phyloP scores from a whole-genome alignment of 2,329 filamentous ascomycete genomes.

The Cordyceps cateniannulata region DNA sequence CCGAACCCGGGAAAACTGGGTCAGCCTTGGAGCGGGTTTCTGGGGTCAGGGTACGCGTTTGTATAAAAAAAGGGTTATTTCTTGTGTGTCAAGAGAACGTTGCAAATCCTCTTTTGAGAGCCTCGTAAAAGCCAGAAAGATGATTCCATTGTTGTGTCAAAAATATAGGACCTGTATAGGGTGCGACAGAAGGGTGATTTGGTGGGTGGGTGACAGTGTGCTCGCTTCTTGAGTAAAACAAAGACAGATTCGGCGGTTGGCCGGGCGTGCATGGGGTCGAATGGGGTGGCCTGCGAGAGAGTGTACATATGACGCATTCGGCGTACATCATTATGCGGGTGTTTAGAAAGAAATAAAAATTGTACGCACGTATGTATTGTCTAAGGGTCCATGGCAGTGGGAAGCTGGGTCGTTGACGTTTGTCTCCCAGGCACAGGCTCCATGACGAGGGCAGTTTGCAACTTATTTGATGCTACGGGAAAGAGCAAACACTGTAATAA shows the following conservation, averaged over 20 bases:
- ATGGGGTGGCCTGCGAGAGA: neutral
- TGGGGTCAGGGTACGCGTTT: neutral
- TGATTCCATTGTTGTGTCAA: neutral
- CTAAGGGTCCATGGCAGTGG: too few species aligned
- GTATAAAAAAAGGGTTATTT: neutral
- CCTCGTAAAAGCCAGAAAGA: too few species aligned
- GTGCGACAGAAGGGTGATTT: neutral
- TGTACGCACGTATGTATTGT: neutral
- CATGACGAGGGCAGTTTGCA: too few species aligned
- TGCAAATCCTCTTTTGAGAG: neutral
- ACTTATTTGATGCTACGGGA: too few species aligned
- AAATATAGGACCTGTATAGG: neutral
- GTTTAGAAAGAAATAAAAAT: too few species aligned
- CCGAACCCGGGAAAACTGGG: constrained; percentile 10
- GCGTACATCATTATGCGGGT: neutral
- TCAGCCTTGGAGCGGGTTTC: neutral
- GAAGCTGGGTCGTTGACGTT: neutral
- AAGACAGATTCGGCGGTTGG: neutral
- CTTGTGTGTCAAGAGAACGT: too few species aligned
- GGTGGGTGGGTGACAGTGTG: neutral
- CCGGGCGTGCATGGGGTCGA: neutral
- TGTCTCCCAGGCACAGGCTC: too few species aligned
- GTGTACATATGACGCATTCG: neutral
- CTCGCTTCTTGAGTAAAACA: neutral
- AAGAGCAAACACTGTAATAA: too few species aligned